Evolutionary conservation across 2,329 filamentous ascomycete species (phyloP), one percentile per base, ranked within the genome.

Genomic region (Colletotrichum sp.): DNA sequence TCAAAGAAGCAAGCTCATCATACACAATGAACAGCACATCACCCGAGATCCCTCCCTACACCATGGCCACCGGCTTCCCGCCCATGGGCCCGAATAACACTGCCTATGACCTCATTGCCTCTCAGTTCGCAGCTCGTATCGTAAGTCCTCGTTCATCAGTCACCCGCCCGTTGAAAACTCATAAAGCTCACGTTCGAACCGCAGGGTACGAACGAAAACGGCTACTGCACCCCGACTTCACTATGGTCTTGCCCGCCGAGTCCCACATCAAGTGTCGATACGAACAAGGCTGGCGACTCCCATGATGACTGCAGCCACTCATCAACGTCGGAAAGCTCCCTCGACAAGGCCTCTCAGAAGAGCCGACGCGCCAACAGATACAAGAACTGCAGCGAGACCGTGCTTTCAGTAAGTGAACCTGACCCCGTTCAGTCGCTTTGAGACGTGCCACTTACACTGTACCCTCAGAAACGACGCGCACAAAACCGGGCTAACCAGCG

Each of bases 371-470:
- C 66, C 25, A 74, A 70, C 62, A 72, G 74, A n/a, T 76, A 76
- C 52, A 77, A 77, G 62, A 73, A 77, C 52, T 77, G 76, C 76
- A 77, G 61, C 70, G 76, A 77, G 58, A 34, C 69, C 9, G 74
- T 74, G 34, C 70, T 76, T 61, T 70, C 70, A 22, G 76, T 77
- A 36, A 74, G 76, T 64, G 25, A n/a, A 48, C n/a, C 9, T 15
- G 16, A 18, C 10, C 27, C 34, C 27, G 16, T 30, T 52, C 25
- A 27, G 39, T 48, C 34, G 30, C 15, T 15, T 28, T 10, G 16
- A 10, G 25, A 68, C 13, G 39, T 32, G 22, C 27, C 7, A 36
- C 73, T 74, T 25, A 75, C 70, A 39, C 34, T 60, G 12, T 18
- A 48, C n/a, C 7, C 43, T 12, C 32, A 75, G 73, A 72, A 73